A percentile compares a stretch with the other conserved stretches of the same genome.
These are phyloP conservation scores for Fagopyrum esculentum DNA, from an alignment of 148 eudicot species.

Conservation along the genomic window DNA sequence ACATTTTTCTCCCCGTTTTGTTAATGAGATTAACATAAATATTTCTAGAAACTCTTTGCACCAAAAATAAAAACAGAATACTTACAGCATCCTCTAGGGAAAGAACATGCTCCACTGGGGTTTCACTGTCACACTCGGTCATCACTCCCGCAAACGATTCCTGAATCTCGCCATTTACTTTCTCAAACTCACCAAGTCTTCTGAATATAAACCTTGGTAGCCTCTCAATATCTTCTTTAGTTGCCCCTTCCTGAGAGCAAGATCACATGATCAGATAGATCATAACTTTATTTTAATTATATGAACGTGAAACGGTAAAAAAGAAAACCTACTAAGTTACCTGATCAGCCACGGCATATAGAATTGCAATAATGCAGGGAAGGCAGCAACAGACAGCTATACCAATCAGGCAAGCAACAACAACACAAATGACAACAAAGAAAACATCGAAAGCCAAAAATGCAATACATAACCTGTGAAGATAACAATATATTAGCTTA, in stretches of 20 bases:
- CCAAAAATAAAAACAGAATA: neutral
- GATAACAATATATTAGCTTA: constrained; percentile 12
- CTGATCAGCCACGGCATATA: constrained; percentile 97
- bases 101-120: constrained; percentile 59
- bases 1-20: neutral
- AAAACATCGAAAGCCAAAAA: constrained; percentile 93
- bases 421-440: constrained; percentile 91
- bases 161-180: constrained; percentile 76
- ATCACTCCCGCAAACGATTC: constrained; percentile 79
- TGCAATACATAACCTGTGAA: neutral
- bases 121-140: constrained; percentile 71
- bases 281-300: neutral
- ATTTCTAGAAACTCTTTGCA: neutral
- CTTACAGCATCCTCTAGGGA: constrained; percentile 90
- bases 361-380: constrained; percentile 92
- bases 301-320: neutral
- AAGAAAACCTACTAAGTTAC: constrained; percentile 20
- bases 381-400: constrained; percentile 98
- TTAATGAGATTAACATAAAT: neutral
- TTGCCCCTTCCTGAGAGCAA: constrained; percentile 72
- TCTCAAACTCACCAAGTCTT: constrained; percentile 63
- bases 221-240: constrained; percentile 78
- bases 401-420: constrained; percentile 91
- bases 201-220: constrained; percentile 64
- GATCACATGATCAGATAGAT: neutral